Conservation (phyloP, 805 yeast genomes). For the Wickerhamiella kurtzmanii region DNA sequence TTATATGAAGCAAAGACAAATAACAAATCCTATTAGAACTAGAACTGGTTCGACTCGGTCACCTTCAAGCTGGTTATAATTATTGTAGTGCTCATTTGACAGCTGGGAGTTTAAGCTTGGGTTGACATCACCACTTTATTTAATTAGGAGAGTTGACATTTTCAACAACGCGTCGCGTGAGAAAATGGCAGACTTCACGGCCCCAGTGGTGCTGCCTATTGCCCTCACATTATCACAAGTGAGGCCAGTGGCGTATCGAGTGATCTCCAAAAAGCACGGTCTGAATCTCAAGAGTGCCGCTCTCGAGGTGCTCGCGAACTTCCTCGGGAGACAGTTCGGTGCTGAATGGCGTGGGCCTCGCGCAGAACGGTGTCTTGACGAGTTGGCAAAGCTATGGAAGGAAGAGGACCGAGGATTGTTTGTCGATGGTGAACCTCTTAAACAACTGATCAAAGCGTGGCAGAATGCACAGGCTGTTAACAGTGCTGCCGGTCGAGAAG, state of each 20-base stretch:
- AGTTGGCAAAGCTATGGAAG: conserved; percentile 72
- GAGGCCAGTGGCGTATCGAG: conserved; percentile 83
- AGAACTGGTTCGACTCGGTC: too few species aligned
- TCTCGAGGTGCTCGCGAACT: conserved; percentile 54
- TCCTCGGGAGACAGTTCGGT: conserved; percentile 66
- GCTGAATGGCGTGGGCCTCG: conserved; percentile 67
- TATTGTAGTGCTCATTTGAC: too few species aligned
- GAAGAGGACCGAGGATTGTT: conserved; percentile 79
- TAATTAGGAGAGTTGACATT: too few species aligned
- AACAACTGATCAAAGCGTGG: conserved; percentile 49
- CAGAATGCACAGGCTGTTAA: conserved; percentile 15
- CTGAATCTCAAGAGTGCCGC: conserved; percentile 82
- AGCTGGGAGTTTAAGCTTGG: too few species aligned
- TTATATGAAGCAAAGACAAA: too few species aligned
- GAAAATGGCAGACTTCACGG: background rate
- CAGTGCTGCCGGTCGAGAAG: background rate
- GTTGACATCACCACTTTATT: too few species aligned
- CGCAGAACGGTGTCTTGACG: conserved; percentile 56
- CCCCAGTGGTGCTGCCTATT: conserved; percentile 49
- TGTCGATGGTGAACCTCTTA: conserved; percentile 60
- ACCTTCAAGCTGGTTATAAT: too few species aligned
- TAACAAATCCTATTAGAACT: too few species aligned
- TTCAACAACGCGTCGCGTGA: background rate
- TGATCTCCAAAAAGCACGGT: conserved; percentile 84
- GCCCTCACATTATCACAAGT: conserved; percentile 66